Conservation (phyloP, 2,329 filamentous ascomycete species). For the Xylaria multiplex region DNA sequence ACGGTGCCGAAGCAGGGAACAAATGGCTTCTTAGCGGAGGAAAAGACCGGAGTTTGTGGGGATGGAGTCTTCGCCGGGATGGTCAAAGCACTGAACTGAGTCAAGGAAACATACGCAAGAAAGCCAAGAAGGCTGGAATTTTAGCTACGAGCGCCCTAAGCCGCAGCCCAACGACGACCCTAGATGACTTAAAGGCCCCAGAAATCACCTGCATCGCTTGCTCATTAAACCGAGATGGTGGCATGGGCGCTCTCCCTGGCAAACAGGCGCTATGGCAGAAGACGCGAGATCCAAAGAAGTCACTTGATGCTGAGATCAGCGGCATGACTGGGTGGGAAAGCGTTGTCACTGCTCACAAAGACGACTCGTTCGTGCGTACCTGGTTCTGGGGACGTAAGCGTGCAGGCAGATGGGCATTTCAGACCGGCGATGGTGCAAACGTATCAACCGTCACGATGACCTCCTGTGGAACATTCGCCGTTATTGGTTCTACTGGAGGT, state of each 20-base stretch:
- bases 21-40: conserved; percentile 96
- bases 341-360: conserved; percentile 89
- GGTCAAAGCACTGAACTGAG: conserved; percentile 94
- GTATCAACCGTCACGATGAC: conserved; percentile 90
- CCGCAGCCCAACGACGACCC: conserved; percentile 69
- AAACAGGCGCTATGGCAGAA: conserved; percentile 87
- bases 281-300: conserved; percentile 69
- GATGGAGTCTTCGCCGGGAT: conserved; percentile 92
- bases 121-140: conserved; percentile 87
- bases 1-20: conserved; percentile 85
- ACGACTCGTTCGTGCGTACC: conserved; percentile 85
- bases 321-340: conserved; percentile 95
- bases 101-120: conserved; percentile 87
- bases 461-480: conserved; percentile 90
- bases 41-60: conserved; percentile 91
- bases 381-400: conserved; percentile 99
- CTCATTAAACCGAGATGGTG: conserved; percentile 92
- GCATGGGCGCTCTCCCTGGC: conserved; percentile 84
- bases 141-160: conserved; percentile 66
- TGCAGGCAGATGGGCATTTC: conserved; percentile 91
- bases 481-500: conserved; percentile 85
- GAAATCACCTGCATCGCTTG: conserved; percentile 92
- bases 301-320: conserved; percentile 75
- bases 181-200: conserved; percentile 85
- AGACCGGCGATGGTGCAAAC: conserved; percentile 83